Evolutionary conservation across 345 rosid genomes (phyloP).

Genomic region (Eucalyptus sp.): DNA sequence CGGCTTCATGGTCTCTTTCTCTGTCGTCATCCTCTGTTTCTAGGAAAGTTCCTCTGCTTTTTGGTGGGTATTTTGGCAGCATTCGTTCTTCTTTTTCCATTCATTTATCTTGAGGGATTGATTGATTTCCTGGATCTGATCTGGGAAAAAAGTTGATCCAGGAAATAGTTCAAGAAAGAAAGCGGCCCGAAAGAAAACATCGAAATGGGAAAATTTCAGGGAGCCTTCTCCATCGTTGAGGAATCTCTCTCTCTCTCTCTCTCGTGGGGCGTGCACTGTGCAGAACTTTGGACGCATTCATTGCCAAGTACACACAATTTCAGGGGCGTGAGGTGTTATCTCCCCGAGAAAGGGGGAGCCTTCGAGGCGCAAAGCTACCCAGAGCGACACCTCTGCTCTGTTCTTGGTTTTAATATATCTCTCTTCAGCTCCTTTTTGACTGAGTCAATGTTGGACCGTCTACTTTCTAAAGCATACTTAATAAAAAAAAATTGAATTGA

Average conservation of each 20-base stretch:
- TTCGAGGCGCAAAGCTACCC: not conserved
- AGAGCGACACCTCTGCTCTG: not conserved
- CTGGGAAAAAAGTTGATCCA: not conserved
- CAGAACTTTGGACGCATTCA: not conserved
- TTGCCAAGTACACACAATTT: not conserved
- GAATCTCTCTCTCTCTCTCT: not conserved
- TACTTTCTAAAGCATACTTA: not conserved
- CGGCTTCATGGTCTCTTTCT: slow-evolving; percentile 68
- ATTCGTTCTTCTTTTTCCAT: not conserved
- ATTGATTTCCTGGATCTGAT: not conserved
- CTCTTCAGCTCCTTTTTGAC: not conserved
- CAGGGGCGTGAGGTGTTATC: not conserved
- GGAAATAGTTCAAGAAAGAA: not conserved
- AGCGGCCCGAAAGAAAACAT: not conserved
- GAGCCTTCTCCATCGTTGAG: not conserved
- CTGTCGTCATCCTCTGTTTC: slow-evolving; percentile 78
- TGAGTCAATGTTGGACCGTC: not conserved
- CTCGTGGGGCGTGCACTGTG: not conserved
- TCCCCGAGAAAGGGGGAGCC: not conserved
- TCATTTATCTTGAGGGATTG: not conserved
- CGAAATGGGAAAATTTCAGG: not conserved
- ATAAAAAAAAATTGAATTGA: not conserved
- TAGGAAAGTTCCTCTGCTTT: slow-evolving; percentile 3
- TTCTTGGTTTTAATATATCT: not conserved
- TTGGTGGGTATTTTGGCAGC: not conserved